These are phyloP conservation scores for Pyrenochaeta sp. DNA, from an alignment of 2,329 filamentous ascomycete species.

Conservation along the genomic window DNA sequence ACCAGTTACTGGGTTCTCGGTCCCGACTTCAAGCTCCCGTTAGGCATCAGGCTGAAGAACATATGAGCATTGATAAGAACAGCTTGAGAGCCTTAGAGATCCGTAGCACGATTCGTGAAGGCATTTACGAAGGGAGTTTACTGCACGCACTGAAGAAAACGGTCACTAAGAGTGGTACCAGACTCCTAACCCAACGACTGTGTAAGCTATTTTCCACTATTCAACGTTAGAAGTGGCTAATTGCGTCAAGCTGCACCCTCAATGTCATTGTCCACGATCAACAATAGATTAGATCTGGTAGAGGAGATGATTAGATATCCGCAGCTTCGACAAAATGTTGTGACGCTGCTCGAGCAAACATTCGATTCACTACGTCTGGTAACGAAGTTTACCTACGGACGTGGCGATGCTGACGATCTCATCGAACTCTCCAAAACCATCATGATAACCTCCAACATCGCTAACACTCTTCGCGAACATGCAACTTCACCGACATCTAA, in stretches of 20 bases:
- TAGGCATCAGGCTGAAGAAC: conserved; percentile 75
- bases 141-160: conserved; percentile 90
- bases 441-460: conserved; percentile 73
- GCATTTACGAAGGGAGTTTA: conserved; percentile 80
- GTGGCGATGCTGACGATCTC: conserved; percentile 91
- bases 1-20: conserved; percentile 77
- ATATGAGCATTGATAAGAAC: conserved; percentile 92
- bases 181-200: conserved; percentile 85
- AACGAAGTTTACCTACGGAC: conserved; percentile 91
- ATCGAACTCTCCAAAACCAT: conserved; percentile 85
- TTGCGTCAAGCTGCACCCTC: conserved; percentile 73
- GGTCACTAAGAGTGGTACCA: conserved; percentile 88
- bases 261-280: conserved; percentile 82
- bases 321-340: conserved; percentile 74
- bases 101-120: conserved; percentile 83
- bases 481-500: conserved; percentile 25
- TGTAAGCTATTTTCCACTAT: conserved; percentile 55
- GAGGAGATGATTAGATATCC: conserved; percentile 73
- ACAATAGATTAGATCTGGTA: conserved; percentile 81
- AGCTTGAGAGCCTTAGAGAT: conserved; percentile 91
- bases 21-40: conserved; percentile 86
- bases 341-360: conserved; percentile 73
- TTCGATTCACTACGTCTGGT: conserved; percentile 89
- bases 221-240: not conserved
- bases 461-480: conserved; percentile 44